A percentile compares a stretch with the other conserved stretches of the same genome.
Conservation (phyloP, 352 stramenopile genomes). For the Pythium angustatum region DNA sequence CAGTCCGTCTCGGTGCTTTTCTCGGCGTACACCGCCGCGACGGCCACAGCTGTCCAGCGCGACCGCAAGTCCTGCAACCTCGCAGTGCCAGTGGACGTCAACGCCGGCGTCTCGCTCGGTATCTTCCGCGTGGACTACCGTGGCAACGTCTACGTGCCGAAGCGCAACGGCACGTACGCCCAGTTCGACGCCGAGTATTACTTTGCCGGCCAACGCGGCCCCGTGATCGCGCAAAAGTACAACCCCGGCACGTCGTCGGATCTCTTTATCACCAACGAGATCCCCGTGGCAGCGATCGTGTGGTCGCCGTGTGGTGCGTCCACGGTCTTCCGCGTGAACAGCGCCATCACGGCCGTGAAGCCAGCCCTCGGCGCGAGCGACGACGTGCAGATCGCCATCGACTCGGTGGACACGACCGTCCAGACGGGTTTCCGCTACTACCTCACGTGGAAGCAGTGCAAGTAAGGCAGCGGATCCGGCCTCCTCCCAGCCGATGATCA, state of each 20-base stretch:
- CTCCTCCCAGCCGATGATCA: background rate
- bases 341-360: constrained; percentile 43
- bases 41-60: constrained; percentile 27
- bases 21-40: constrained; percentile 33
- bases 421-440: constrained; percentile 47
- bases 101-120: constrained; percentile 26
- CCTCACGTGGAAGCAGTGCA: constrained; percentile 35
- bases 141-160: constrained; percentile 42
- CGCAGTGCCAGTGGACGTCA: constrained; percentile 42
- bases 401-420: constrained; percentile 52
- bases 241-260: constrained; percentile 32
- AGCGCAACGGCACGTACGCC: constrained; percentile 33
- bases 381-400: constrained; percentile 48
- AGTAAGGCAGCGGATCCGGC: background rate
- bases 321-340: constrained; percentile 55
- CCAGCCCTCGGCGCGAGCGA: constrained; percentile 21
- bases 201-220: constrained; percentile 45
- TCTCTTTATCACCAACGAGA: constrained; percentile 45
- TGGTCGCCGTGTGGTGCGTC: constrained; percentile 51
- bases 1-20: constrained; percentile 40
- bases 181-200: constrained; percentile 60
- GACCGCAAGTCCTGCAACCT: constrained; percentile 42
- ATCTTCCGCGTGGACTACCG: constrained; percentile 50
- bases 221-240: constrained; percentile 34
- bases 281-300: constrained; percentile 39